These are phyloP conservation scores for Blastocystis hominis DNA, from an alignment of 352 stramenopile species.

Conservation along the genomic window DNA sequence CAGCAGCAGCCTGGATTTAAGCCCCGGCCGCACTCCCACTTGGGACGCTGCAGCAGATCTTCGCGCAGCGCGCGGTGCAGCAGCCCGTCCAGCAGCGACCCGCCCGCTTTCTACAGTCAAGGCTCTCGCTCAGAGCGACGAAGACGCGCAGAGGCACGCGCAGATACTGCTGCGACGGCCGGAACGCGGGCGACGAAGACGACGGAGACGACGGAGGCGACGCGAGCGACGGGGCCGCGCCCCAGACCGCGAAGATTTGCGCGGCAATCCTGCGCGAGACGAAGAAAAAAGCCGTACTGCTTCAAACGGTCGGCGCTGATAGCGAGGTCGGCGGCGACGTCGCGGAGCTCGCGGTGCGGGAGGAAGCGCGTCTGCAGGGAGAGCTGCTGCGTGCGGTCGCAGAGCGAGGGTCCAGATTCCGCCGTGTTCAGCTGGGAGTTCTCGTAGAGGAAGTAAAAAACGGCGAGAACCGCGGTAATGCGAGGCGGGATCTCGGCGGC, in stretches of 20 bases:
- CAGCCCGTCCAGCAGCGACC: background rate
- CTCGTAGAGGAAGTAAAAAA: constrained; percentile 43
- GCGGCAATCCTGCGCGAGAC: background rate
- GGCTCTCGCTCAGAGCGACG: background rate
- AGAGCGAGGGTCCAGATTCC: background rate
- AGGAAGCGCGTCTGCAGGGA: background rate
- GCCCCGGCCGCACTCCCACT: background rate
- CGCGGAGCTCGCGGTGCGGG: background rate
- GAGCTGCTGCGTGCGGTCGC: background rate
- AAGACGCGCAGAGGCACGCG: background rate
- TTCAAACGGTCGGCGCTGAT: background rate
- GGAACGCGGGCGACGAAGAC: background rate
- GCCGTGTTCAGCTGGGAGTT: background rate
- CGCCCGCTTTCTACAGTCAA: too few relatives aligned
- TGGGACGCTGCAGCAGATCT: background rate
- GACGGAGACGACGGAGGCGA: background rate
- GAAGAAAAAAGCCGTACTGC: background rate
- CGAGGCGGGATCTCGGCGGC: background rate
- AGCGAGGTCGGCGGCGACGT: background rate
- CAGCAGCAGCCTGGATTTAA: background rate
- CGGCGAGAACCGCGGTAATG: background rate
- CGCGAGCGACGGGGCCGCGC: background rate
- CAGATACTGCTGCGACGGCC: background rate
- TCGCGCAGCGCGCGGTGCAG: background rate
- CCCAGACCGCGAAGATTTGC: background rate